Percentiles rank a stretch among this genome's conserved stretches.
Conservation (phyloP, 352 stramenopile genomes). For the Phytophthora crassamura region DNA sequence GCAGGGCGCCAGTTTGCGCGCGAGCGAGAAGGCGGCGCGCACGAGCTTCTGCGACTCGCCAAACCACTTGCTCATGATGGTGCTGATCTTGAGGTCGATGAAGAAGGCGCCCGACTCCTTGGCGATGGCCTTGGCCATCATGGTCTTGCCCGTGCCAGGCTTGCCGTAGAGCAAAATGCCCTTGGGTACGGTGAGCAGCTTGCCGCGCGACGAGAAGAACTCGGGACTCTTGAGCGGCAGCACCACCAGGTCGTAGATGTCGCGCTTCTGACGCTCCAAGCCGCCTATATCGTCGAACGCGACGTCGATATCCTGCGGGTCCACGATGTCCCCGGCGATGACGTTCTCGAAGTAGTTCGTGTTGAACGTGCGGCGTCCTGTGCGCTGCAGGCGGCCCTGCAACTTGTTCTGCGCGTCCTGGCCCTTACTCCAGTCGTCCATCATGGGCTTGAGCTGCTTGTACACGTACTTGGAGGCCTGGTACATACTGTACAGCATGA, state of each 20-base stretch:
- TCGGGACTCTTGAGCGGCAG: conserved; percentile 92
- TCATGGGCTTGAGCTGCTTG: conserved; percentile 86
- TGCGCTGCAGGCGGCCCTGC: conserved; percentile 71
- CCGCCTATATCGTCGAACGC: conserved; percentile 96
- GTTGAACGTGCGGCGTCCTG: conserved; percentile 69
- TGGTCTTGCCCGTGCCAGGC: conserved; percentile 91
- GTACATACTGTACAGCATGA: conserved; percentile 88
- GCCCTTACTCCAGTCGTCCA: conserved; percentile 79
- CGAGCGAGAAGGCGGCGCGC: conserved; percentile 93
- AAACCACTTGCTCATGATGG: conserved; percentile 93
- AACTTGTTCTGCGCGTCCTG: conserved; percentile 74
- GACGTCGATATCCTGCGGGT: conserved; percentile 92
- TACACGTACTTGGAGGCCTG: conserved; percentile 86
- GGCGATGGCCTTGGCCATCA: conserved; percentile 95
- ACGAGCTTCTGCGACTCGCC: conserved; percentile 95
- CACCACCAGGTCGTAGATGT: conserved; percentile 97
- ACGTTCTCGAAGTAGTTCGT: conserved; percentile 91
- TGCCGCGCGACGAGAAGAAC: conserved; percentile 90
- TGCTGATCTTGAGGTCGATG: conserved; percentile 91
- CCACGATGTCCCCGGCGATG: conserved; percentile 95
- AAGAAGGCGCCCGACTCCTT: conserved; percentile 93
- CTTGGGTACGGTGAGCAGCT: conserved; percentile 89
- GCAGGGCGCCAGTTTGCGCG: conserved; percentile 94
- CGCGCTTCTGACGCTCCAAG: conserved; percentile 95
- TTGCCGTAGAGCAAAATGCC: conserved; percentile 87